Percentiles rank a stretch among this genome's conserved stretches.
Conservation (phyloP, 805 yeast genomes). For the Candida pseudofarinosa region DNA sequence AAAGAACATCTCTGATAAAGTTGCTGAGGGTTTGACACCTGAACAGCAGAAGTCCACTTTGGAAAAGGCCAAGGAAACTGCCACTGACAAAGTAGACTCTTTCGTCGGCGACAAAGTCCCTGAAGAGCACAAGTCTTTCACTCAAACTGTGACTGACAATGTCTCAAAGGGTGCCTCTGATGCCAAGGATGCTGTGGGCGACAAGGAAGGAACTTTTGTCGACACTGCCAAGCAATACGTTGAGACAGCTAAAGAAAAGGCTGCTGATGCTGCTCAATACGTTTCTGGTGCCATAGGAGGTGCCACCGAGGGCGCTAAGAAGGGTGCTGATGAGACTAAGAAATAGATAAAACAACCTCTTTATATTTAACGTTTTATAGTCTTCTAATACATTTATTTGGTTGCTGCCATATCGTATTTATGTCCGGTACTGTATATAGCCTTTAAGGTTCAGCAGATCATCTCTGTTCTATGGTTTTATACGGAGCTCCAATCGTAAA, state of each 20-base stretch:
- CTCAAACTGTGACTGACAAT: slow-evolving; percentile 67
- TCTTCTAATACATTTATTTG: too few relatives aligned
- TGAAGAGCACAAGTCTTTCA: slow-evolving; percentile 60
- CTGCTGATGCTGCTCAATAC: slow-evolving; percentile 54
- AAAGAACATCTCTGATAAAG: slow-evolving; percentile 70
- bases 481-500: too few relatives aligned
- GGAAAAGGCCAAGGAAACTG: slow-evolving; percentile 68
- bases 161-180: slow-evolving; percentile 53
- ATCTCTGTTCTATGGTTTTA: too few relatives aligned
- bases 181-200: slow-evolving; percentile 31
- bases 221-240: slow-evolving; percentile 46
- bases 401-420: too few relatives aligned
- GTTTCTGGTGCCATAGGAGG: slow-evolving; percentile 52
- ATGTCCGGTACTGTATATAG: too few relatives aligned
- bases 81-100: slow-evolving; percentile 65
- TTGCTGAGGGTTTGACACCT: slow-evolving; percentile 64
- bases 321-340: slow-evolving; percentile 19
- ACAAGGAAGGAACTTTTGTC: slow-evolving; percentile 23
- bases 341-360: slow-evolving; percentile 8
- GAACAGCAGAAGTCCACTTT: slow-evolving; percentile 60
- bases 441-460: too few relatives aligned
- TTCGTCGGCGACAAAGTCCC: slow-evolving; percentile 59
- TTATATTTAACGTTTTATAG: too few relatives aligned
- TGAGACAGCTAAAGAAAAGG: slow-evolving; percentile 53
- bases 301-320: slow-evolving; percentile 51